phyloP scores from a whole-genome alignment of 768 basidiomycete species.

The Suillus luteus region DNA sequence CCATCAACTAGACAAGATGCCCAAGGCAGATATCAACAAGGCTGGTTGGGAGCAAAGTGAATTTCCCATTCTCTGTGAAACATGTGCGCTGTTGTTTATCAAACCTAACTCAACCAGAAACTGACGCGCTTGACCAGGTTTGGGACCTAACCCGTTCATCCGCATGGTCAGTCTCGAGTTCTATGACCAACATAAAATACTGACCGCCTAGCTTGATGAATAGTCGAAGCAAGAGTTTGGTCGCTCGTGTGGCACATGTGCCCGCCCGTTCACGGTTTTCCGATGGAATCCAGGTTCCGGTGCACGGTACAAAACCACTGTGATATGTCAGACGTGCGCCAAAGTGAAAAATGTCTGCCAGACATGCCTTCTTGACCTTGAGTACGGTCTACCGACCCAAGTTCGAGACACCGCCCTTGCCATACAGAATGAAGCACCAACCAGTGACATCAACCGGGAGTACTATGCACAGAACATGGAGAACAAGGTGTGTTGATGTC shows the following conservation, averaged over 20 bases:
- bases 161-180: constrained; percentile 70
- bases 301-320: constrained; percentile 94
- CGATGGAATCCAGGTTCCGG: constrained; percentile 97
- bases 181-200: constrained; percentile 8
- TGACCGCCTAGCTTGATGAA: constrained; percentile 3
- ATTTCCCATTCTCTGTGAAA: constrained; percentile 92
- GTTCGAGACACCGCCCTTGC: constrained; percentile 95
- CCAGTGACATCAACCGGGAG: constrained; percentile 96
- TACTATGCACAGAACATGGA: constrained; percentile 94
- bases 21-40: constrained; percentile 93
- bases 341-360: constrained; percentile 98
- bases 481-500: constrained; percentile 54
- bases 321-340: constrained; percentile 95
- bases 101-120: not conserved
- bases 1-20: constrained; percentile 43
- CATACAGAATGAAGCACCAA: constrained; percentile 83
- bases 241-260: constrained; percentile 95
- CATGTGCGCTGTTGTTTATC: constrained; percentile 54
- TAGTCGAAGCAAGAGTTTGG: constrained; percentile 98
- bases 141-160: constrained; percentile 73
- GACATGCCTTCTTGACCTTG: constrained; percentile 94
- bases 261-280: constrained; percentile 95
- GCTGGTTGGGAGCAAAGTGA: constrained; percentile 94
- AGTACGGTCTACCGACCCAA: constrained; percentile 95
- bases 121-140: constrained; percentile 4